These are phyloP conservation scores for Sisymbrium irio DNA, from an alignment of 345 rosid species.

Conservation along the genomic window DNA sequence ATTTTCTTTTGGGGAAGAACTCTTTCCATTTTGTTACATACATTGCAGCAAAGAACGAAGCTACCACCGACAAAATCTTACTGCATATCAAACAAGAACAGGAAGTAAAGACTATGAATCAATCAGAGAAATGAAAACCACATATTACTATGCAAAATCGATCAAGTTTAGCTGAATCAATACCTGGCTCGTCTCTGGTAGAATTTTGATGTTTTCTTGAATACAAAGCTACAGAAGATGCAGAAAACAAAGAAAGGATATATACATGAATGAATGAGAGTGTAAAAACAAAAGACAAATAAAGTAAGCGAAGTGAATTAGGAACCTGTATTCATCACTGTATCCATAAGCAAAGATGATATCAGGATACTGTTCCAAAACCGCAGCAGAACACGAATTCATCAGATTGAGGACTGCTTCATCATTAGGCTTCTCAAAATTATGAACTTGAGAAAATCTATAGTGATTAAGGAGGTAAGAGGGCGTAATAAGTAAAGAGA, in stretches of 20 bases:
- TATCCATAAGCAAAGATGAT: slow-evolving; percentile 76
- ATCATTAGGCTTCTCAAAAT: slow-evolving; percentile 77
- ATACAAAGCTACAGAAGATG: slow-evolving; percentile 82
- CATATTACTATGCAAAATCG: neutral
- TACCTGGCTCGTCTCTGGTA: slow-evolving; percentile 88
- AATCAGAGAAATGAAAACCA: too few species aligned
- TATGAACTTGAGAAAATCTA: slow-evolving; percentile 66
- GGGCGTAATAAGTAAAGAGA: too few species aligned
- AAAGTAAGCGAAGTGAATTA: neutral
- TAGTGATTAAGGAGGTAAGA: neutral
- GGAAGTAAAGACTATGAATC: slow-evolving; percentile 11
- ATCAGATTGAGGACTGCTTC: slow-evolving; percentile 59
- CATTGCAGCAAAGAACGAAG: slow-evolving; percentile 66
- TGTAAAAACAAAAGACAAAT: neutral
- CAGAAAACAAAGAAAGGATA: neutral
- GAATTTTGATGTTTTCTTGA: slow-evolving; percentile 73
- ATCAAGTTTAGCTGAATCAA: too few species aligned
- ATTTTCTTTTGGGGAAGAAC: slow-evolving; percentile 54
- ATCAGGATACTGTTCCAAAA: slow-evolving; percentile 70
- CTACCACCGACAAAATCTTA: slow-evolving; percentile 68
- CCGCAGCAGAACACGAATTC: slow-evolving; percentile 65
- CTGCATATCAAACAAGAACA: slow-evolving; percentile 46
- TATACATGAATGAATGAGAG: neutral
- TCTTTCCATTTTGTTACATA: slow-evolving; percentile 71
- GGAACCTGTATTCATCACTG: slow-evolving; percentile 70